These are phyloP conservation scores for Podaxis mareebaensis DNA, from an alignment of 768 basidiomycete genomes.

Conservation along the genomic window DNA sequence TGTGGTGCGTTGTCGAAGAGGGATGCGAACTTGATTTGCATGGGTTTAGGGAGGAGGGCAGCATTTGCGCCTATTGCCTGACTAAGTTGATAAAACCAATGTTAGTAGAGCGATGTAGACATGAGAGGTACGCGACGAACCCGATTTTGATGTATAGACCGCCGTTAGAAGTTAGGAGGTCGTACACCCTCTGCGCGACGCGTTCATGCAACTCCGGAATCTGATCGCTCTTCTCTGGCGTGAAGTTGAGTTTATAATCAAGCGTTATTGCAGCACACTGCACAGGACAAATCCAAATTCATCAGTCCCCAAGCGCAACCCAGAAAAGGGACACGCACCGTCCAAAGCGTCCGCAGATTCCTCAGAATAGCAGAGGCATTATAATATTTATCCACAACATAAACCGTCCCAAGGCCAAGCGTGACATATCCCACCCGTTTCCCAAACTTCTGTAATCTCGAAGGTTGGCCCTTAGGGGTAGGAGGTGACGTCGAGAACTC, in stretches of 20 bases:
- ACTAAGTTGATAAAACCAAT: slow-evolving; percentile 30
- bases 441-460: background rate
- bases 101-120: background rate
- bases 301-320: background rate
- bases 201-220: slow-evolving; percentile 86
- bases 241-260: slow-evolving; percentile 91
- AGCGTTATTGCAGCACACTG: slow-evolving; percentile 71
- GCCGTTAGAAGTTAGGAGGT: slow-evolving; percentile 80
- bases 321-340: slow-evolving; percentile 32
- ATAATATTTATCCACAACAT: slow-evolving; percentile 47
- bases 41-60: slow-evolving; percentile 78
- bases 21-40: slow-evolving; percentile 78
- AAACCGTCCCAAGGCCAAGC: slow-evolving; percentile 41
- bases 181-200: slow-evolving; percentile 74
- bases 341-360: slow-evolving; percentile 54
- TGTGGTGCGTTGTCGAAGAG: slow-evolving; percentile 91
- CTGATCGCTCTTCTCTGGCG: slow-evolving; percentile 61
- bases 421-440: slow-evolving; percentile 35
- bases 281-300: background rate
- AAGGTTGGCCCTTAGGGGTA: background rate
- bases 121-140: slow-evolving; percentile 20
- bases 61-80: slow-evolving; percentile 87
- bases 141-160: slow-evolving; percentile 88
- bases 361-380: slow-evolving; percentile 60
- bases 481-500: background rate